These are phyloP conservation scores for Serpula lacrymans DNA, from an alignment of 768 basidiomycete species.

Conservation along the genomic window DNA sequence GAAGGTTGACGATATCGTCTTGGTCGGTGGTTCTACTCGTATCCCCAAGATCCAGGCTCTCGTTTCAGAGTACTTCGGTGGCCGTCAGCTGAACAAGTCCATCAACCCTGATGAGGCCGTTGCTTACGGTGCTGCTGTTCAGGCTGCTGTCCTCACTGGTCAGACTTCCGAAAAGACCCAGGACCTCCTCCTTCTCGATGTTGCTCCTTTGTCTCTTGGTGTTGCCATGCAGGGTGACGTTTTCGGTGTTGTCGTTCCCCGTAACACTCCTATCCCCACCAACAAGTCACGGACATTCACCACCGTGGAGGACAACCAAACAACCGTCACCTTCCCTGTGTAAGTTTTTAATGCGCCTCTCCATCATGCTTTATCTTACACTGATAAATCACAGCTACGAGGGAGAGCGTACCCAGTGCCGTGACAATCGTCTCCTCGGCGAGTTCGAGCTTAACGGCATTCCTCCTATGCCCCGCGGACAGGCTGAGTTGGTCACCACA, in stretches of 20 bases:
- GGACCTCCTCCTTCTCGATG: conserved; percentile 97
- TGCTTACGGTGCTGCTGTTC: conserved; percentile 99
- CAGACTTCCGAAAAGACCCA: conserved; percentile 99
- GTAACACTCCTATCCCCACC: conserved; percentile 99
- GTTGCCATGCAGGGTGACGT: conserved; percentile 99
- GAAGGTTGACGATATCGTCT: conserved; percentile 98
- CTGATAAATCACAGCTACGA: conserved; percentile 63
- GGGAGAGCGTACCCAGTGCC: conserved; percentile 99
- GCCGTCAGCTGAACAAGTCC: conserved; percentile 98
- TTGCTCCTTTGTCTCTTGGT: conserved; percentile 97
- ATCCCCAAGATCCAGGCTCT: conserved; percentile 99
- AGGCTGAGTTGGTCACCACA: conserved; percentile 98
- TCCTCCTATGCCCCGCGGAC: conserved; percentile 98
- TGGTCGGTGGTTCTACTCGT: conserved; percentile 99
- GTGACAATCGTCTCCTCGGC: conserved; percentile 97
- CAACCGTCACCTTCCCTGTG: conserved; percentile 99
- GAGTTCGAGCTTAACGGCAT: conserved; percentile 99
- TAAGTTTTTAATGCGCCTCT: conserved; percentile 32
- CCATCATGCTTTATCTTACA: background rate
- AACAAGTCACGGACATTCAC: conserved; percentile 99
- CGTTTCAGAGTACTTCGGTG: conserved; percentile 98
- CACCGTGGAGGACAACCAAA: conserved; percentile 99
- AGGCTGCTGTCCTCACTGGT: conserved; percentile 97
- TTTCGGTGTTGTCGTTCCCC: conserved; percentile 98
- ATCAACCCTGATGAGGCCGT: conserved; percentile 99